Percentiles rank a stretch among this genome's conserved stretches.
These are phyloP conservation scores for Saccharomyces hybrid DNA, from an alignment of 1,139 yeast genomes.

Conservation along the genomic window DNA sequence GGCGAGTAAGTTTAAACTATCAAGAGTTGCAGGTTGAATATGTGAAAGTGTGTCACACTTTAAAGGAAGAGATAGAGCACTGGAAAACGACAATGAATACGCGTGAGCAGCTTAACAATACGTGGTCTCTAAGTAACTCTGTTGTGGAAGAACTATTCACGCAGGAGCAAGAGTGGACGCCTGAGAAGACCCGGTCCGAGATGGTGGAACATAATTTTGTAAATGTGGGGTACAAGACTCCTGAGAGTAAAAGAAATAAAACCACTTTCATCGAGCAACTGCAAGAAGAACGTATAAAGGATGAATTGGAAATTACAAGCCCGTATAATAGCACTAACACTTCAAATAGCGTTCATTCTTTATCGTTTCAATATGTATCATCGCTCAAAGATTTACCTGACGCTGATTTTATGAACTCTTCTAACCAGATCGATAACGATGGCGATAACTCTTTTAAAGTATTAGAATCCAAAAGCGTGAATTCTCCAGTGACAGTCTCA, in stretches of 20 bases:
- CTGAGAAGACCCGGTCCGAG: background rate
- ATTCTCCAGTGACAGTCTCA: background rate
- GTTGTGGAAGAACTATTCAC: background rate
- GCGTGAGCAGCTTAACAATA: slow-evolving; percentile 6
- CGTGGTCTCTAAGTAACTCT: slow-evolving; percentile 10
- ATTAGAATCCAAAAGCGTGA: background rate
- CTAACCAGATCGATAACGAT: background rate
- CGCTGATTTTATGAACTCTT: background rate
- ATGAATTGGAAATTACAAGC: slow-evolving; percentile 18
- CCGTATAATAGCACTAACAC: slow-evolving; percentile 9
- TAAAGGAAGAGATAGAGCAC: slow-evolving; percentile 17
- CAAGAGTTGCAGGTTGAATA: slow-evolving; percentile 13
- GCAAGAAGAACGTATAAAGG: slow-evolving; percentile 10
- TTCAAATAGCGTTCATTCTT: background rate
- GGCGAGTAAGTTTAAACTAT: slow-evolving; percentile 7
- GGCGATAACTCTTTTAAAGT: background rate
- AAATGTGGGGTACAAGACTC: background rate
- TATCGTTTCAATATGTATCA: background rate
- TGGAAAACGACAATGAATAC: slow-evolving; percentile 16
- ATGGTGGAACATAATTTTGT: background rate
- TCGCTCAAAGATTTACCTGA: background rate
- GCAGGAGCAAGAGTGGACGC: background rate
- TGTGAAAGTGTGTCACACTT: slow-evolving; percentile 9
- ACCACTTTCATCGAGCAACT: slow-evolving; percentile 13
- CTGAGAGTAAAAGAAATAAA: background rate